Conservation (phyloP, 352 stramenopile species). For the Phytophthora quininea region DNA sequence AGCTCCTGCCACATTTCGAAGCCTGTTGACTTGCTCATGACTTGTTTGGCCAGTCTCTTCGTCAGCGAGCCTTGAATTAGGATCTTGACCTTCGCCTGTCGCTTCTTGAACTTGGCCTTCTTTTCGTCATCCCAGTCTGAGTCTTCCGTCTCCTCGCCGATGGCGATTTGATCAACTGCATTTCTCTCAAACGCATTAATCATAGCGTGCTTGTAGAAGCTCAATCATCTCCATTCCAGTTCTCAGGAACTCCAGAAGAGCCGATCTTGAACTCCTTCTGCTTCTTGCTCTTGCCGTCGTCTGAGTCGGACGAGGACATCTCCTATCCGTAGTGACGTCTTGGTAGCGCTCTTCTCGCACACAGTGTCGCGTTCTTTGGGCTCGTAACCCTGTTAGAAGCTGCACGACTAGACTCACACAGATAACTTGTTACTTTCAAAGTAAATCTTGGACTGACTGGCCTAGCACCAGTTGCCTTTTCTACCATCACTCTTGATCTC, state of each 20-base stretch:
- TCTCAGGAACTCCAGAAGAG: constrained; percentile 8
- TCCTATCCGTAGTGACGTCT: no score
- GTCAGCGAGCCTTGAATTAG: constrained; percentile 18
- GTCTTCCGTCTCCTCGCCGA: not conserved
- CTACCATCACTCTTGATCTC: no score
- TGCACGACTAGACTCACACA: no score
- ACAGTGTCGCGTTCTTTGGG: no score
- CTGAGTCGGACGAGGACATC: constrained; percentile 11
- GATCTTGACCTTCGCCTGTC: constrained; percentile 14
- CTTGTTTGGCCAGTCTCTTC: constrained; percentile 12
- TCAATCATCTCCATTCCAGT: constrained; percentile 15
- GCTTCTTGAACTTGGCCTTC: no score
- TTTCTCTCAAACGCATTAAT: constrained; percentile 10
- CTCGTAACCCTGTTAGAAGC: no score
- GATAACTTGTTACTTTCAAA: no score
- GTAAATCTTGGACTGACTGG: no score
- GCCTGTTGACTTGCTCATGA: constrained; percentile 16
- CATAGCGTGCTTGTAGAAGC: constrained; percentile 21
- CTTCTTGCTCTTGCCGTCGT: constrained; percentile 6
- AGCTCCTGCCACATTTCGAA: constrained; percentile 19
- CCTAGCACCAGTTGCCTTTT: no score
- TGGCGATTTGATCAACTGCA: constrained; percentile 4
- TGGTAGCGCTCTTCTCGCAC: no score
- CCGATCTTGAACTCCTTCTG: constrained; percentile 4
- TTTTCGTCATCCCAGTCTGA: constrained; percentile 11